phyloP scores from a whole-genome alignment of 169 alveolate genomes.

The Theileria annulata region DNA sequence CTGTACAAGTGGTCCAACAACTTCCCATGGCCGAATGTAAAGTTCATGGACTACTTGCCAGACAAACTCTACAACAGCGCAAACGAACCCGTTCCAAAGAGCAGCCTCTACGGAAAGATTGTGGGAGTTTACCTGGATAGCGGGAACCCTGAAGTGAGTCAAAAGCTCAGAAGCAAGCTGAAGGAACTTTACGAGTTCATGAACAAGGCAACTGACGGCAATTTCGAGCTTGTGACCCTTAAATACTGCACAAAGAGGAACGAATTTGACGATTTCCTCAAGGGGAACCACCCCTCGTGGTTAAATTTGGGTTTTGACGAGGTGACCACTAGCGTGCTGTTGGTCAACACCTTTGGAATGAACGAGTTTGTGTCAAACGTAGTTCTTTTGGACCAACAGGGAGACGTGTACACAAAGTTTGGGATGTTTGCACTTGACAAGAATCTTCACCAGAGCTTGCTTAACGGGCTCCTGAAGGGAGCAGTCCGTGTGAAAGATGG shows the following conservation, averaged over 20 bases:
- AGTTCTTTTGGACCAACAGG: constrained; percentile 60
- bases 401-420: constrained; percentile 47
- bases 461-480: constrained; percentile 21
- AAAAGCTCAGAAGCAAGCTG: constrained; percentile 50
- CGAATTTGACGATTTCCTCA: constrained; percentile 44
- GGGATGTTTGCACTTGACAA: constrained; percentile 31
- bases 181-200: constrained; percentile 42
- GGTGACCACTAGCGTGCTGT: constrained; percentile 22
- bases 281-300: constrained; percentile 41
- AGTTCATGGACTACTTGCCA: constrained; percentile 49
- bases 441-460: background rate
- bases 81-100: constrained; percentile 48
- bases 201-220: constrained; percentile 50
- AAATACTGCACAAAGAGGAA: constrained; percentile 26
- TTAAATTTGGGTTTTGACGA: constrained; percentile 46
- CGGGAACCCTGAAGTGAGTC: constrained; percentile 33
- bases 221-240: constrained; percentile 51
- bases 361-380: constrained; percentile 26
- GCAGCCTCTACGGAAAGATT: constrained; percentile 46
- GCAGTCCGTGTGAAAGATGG: constrained; percentile 54
- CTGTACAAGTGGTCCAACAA: constrained; percentile 48
- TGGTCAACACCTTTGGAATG: constrained; percentile 48
- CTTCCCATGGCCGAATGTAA: constrained; percentile 66
- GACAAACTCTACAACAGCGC: constrained; percentile 47
- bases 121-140: constrained; percentile 57